Conservation (phyloP, 495 filamentous ascomycete genomes). For the Talaromyces adpressus region DNA sequence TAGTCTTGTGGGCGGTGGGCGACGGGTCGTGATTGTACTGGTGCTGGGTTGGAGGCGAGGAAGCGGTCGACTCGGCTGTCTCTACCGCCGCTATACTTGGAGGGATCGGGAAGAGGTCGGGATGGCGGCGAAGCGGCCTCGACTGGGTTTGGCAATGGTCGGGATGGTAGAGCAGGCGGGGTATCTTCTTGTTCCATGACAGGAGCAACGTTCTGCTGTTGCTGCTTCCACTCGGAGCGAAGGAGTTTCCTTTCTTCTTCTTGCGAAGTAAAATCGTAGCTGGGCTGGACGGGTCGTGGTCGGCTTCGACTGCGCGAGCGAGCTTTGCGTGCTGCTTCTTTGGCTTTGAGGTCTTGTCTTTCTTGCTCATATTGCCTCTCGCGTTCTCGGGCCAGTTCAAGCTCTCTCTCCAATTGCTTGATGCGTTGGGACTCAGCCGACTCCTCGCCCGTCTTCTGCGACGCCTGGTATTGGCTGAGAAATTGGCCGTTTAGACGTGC, state of each 20-base stretch:
- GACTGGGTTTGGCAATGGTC: constrained; percentile 32
- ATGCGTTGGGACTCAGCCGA: constrained; percentile 58
- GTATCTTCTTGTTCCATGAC: constrained; percentile 24
- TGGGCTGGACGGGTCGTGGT: constrained; percentile 42
- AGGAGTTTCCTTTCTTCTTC: constrained; percentile 71
- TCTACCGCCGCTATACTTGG: constrained; percentile 24
- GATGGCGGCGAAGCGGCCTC: constrained; percentile 20
- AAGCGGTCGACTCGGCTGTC: constrained; percentile 39
- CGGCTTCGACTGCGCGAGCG: constrained; percentile 33
- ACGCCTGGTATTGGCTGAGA: constrained; percentile 75
- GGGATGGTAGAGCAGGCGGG: constrained; percentile 29
- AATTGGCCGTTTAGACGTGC: constrained; percentile 72
- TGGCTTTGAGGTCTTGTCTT: constrained; percentile 51
- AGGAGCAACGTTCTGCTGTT: constrained; percentile 24
- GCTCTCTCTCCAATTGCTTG: constrained; percentile 74
- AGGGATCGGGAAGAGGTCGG: constrained; percentile 47
- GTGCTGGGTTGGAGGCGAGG: constrained; percentile 46
- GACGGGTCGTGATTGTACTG: constrained; percentile 25
- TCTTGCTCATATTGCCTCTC: constrained; percentile 80
- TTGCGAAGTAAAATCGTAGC: constrained; percentile 61
- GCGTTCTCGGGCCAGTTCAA: constrained; percentile 77
- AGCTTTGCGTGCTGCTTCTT: constrained; percentile 22
- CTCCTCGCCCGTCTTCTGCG: constrained; percentile 19
- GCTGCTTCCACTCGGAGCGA: constrained; percentile 58
- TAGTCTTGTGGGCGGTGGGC: constrained; percentile 45